These are phyloP conservation scores for Nephromyces sp. DNA, from an alignment of 169 alveolate genomes.

Conservation along the genomic window DNA sequence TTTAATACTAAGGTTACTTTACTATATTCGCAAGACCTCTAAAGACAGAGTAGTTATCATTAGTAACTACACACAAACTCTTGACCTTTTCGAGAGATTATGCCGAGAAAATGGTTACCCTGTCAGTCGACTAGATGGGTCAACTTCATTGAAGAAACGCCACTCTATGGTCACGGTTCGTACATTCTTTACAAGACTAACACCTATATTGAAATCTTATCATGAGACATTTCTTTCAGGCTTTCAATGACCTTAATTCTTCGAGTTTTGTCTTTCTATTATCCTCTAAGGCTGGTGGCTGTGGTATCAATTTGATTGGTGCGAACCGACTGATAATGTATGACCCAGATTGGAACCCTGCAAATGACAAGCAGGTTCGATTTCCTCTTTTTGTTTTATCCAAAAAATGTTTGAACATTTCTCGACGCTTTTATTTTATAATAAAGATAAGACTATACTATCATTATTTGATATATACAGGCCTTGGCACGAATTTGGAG, in stretches of 20 bases:
- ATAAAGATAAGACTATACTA: background rate
- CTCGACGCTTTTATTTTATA: background rate
- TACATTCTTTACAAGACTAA: background rate
- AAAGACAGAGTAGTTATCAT: conserved; percentile 78
- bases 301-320: conserved; percentile 93
- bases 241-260: conserved; percentile 66
- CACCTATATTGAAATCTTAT: background rate
- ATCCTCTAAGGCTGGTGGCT: conserved; percentile 95
- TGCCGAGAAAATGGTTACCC: conserved; percentile 69
- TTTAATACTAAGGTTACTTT: conserved; percentile 8
- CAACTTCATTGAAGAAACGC: conserved; percentile 67
- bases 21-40: conserved; percentile 42
- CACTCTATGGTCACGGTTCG: conserved; percentile 64
- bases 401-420: too few species aligned
- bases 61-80: conserved; percentile 79
- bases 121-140: conserved; percentile 78
- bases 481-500: conserved; percentile 95
- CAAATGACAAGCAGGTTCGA: conserved; percentile 88
- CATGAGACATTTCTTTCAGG: conserved; percentile 10
- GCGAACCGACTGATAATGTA: conserved; percentile 89
- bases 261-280: conserved; percentile 79
- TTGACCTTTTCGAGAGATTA: conserved; percentile 70
- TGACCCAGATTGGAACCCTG: conserved; percentile 99
- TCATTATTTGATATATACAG: conserved; percentile 15
- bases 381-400: background rate